Evolutionary conservation across 257 asterid genomes (phyloP).

Genomic region (Scutellaria minor): DNA sequence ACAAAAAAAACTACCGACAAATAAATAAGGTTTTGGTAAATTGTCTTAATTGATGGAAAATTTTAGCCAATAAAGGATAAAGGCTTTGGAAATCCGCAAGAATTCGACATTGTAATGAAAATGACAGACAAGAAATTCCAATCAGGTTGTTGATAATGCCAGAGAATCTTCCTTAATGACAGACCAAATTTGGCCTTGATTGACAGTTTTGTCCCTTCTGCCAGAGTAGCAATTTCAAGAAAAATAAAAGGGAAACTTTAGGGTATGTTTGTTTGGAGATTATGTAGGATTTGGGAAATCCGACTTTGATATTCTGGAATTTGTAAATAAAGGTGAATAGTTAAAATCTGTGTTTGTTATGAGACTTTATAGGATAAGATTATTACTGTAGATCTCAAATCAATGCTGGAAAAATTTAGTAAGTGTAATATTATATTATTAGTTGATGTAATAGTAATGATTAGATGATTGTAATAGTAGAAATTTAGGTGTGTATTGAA

Average conservation of each 20-base stretch:
- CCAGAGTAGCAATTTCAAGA: background rate
- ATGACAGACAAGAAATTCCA: background rate
- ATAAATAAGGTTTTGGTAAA: constrained; percentile 25
- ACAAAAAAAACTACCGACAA: background rate
- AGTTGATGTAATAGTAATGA: no score
- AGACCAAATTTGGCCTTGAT: background rate
- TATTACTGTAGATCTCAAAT: no score
- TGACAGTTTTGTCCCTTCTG: background rate
- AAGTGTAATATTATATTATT: no score
- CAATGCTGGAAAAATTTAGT: no score
- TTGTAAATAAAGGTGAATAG: no score
- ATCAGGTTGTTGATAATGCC: constrained; percentile 13
- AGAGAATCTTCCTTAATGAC: background rate
- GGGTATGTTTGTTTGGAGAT: no score
- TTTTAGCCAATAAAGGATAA: constrained; percentile 23
- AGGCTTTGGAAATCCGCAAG: constrained; percentile 31
- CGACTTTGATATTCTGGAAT: no score
- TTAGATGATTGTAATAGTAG: no score
- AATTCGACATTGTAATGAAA: constrained; percentile 22
- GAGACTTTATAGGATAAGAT: no score
- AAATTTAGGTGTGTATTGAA: no score
- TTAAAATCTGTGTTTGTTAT: no score
- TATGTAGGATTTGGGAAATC: no score
- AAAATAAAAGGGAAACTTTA: background rate
- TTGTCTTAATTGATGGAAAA: constrained; percentile 31